phyloP scores from a whole-genome alignment of 208 protist genomes.

The Lotmaria passim region DNA sequence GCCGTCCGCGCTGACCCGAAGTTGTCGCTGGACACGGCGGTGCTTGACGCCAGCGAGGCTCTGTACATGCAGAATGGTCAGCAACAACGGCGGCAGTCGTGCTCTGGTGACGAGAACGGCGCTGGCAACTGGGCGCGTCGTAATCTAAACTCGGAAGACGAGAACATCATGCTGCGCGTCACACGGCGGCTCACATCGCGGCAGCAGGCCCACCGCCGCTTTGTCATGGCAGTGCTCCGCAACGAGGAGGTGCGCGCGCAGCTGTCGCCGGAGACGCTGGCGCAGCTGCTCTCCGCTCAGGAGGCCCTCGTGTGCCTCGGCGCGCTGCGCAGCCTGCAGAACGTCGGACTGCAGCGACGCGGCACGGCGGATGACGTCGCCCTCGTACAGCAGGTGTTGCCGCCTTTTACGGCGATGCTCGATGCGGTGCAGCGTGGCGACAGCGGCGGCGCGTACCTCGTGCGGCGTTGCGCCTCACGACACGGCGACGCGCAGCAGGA shows the following conservation, averaged over 20 bases:
- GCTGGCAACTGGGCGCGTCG: constrained; percentile 76
- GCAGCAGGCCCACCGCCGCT: constrained; percentile 78
- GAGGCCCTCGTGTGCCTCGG: constrained; percentile 68
- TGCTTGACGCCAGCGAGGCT: constrained; percentile 43
- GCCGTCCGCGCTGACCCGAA: constrained; percentile 49
- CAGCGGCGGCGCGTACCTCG: constrained; percentile 5
- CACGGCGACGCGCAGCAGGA: background rate
- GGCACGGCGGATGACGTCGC: constrained; percentile 9
- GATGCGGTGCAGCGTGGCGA: constrained; percentile 2
- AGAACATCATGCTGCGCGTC: constrained; percentile 76
- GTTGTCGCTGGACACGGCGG: constrained; percentile 66
- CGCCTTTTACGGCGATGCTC: constrained; percentile 27
- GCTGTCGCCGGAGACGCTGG: constrained; percentile 56
- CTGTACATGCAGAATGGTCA: constrained; percentile 1
- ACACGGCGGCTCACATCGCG: constrained; percentile 61
- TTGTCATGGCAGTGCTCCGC: constrained; percentile 66
- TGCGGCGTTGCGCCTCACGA: constrained; percentile 23
- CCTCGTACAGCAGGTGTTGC: constrained; percentile 12
- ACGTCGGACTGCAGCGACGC: constrained; percentile 44
- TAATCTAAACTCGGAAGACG: constrained; percentile 73
- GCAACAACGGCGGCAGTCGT: background rate
- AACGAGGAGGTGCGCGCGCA: constrained; percentile 35
- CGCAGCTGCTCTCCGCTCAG: constrained; percentile 70
- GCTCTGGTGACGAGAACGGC: background rate
- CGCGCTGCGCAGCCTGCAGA: constrained; percentile 76